phyloP scores from a whole-genome alignment of 371 early-diverging fungal genomes.

The Catenaria anguillulae region DNA sequence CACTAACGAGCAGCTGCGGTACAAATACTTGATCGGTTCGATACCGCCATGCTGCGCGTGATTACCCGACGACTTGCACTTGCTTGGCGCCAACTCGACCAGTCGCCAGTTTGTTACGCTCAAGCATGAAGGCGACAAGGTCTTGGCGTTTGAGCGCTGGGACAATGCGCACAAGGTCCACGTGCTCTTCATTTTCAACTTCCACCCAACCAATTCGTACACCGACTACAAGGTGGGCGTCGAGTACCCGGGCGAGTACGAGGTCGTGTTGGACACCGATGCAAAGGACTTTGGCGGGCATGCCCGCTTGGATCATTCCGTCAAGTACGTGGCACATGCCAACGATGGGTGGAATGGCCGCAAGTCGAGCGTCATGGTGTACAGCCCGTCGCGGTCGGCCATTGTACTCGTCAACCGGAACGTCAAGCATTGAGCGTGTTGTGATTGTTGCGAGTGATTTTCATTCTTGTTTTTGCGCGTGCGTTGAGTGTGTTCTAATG shows the following conservation, averaged over 20 bases:
- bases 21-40: constrained; percentile 84
- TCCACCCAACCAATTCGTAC: constrained; percentile 72
- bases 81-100: neutral
- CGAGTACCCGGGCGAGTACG: constrained; percentile 48
- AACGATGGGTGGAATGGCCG: constrained; percentile 4
- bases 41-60: constrained; percentile 71
- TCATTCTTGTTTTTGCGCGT: too few relatives aligned
- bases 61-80: too few relatives aligned
- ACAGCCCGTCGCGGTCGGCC: neutral
- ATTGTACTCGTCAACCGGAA: neutral
- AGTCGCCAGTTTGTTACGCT: constrained; percentile 47
- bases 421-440: too few relatives aligned
- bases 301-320: constrained; percentile 36
- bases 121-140: constrained; percentile 82
- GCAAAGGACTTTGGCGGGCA: constrained; percentile 60
- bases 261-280: constrained; percentile 64
- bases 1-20: constrained; percentile 69
- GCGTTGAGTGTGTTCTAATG: too few relatives aligned
- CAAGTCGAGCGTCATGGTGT: neutral
- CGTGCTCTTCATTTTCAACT: constrained; percentile 82
- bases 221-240: constrained; percentile 75
- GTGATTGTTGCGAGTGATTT: too few relatives aligned
- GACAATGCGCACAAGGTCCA: constrained; percentile 8
- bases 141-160: constrained; percentile 83
- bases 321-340: neutral